Evolutionary conservation across 2,329 filamentous ascomycete genomes (phyloP).

Genomic region (Fusarium floridanum): DNA sequence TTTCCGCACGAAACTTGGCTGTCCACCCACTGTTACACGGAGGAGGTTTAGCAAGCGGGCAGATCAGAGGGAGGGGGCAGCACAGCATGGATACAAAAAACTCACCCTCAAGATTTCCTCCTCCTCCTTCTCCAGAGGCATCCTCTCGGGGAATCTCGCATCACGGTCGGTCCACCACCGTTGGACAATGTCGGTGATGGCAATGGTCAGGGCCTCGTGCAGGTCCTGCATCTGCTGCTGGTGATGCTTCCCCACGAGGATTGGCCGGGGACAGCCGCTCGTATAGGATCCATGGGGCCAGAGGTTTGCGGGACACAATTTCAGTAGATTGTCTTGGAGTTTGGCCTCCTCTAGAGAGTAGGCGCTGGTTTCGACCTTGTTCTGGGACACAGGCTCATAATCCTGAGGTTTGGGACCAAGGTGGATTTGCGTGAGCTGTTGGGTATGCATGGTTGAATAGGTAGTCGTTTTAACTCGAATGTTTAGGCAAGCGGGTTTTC

Average conservation of each 20-base stretch:
- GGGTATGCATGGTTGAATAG: constrained; percentile 13
- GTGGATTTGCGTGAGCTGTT: constrained; percentile 37
- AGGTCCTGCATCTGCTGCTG: constrained; percentile 47
- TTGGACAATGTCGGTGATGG: constrained; percentile 53
- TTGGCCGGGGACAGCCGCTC: constrained; percentile 49
- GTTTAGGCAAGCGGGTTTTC: not conserved
- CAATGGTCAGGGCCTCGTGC: constrained; percentile 48
- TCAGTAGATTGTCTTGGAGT: constrained; percentile 33
- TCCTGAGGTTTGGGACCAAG: constrained; percentile 21
- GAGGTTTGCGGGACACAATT: constrained; percentile 40
- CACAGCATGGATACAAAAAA: not conserved
- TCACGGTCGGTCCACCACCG: constrained; percentile 55
- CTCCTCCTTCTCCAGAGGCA: constrained; percentile 51
- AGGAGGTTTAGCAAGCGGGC: not conserved
- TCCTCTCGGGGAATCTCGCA: constrained; percentile 49
- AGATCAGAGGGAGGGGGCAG: not conserved
- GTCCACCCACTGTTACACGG: constrained; percentile 47
- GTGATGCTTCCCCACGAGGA: constrained; percentile 50
- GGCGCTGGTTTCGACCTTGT: not conserved
- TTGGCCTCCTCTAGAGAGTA: constrained; percentile 37
- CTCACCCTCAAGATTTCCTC: constrained; percentile 47
- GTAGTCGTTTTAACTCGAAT: not conserved
- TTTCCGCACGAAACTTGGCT: constrained; percentile 43
- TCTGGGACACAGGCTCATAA: constrained; percentile 7
- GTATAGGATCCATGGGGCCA: constrained; percentile 49